phyloP scores from a whole-genome alignment of 83 land plant species.

The Larix sibirica region DNA sequence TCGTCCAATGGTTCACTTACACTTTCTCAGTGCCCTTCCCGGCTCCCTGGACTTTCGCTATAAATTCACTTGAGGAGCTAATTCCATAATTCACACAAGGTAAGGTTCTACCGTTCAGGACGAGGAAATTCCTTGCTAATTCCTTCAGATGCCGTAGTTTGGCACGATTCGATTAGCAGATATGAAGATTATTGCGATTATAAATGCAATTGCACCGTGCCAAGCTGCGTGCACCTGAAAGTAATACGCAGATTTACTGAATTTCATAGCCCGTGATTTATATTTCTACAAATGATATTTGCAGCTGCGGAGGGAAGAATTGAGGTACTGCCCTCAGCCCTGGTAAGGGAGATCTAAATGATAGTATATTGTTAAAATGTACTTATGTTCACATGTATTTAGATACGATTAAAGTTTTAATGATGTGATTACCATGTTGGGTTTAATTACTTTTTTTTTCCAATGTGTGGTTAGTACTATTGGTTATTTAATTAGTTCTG shows the following conservation, averaged over 20 bases:
- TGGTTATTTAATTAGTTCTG: too few relatives aligned
- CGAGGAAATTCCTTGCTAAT: background rate
- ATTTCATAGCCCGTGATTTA: too few relatives aligned
- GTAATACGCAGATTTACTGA: background rate
- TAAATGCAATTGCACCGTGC: constrained; percentile 15
- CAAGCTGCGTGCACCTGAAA: constrained; percentile 19
- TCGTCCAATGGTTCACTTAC: background rate
- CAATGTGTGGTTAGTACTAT: too few relatives aligned
- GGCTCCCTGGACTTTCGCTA: background rate
- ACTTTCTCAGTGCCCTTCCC: background rate
- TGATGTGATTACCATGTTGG: too few relatives aligned
- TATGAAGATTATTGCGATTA: background rate
- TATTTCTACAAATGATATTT: too few relatives aligned
- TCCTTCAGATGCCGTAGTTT: constrained; percentile 13
- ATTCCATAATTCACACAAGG: background rate
- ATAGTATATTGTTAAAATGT: too few relatives aligned
- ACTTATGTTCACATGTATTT: too few relatives aligned
- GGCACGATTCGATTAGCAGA: constrained; percentile 12
- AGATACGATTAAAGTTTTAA: too few relatives aligned
- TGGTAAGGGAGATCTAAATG: too few relatives aligned
- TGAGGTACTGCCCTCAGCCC: too few relatives aligned
- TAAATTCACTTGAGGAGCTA: background rate
- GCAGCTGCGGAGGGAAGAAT: too few relatives aligned
- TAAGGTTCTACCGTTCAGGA: background rate
- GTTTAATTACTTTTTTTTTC: too few relatives aligned